Conservation (phyloP, 306 rosid genomes). For the Mimosa bimucronata region DNA sequence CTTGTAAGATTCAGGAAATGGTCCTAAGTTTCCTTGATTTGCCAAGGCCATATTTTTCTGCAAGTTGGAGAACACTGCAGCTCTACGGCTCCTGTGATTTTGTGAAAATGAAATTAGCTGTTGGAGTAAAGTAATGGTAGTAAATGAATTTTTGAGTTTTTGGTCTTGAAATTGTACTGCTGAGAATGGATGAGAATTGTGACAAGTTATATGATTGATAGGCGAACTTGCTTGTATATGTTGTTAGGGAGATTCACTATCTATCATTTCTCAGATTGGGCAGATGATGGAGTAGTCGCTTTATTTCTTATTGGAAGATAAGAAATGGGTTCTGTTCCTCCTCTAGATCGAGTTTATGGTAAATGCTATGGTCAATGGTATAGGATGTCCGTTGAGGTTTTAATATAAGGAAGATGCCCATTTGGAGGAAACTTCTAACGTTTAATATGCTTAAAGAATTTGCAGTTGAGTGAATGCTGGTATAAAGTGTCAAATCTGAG, state of each 20-base stretch:
- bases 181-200: slow-evolving; percentile 4
- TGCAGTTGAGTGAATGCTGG: neutral
- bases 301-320: too few species aligned
- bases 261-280: neutral
- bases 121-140: neutral
- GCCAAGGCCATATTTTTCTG: neutral
- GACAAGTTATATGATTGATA: neutral
- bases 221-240: slow-evolving; percentile 5
- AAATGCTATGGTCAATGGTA: neutral
- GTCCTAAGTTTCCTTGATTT: slow-evolving; percentile 2
- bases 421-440: neutral
- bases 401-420: neutral
- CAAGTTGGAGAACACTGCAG: slow-evolving; percentile 21
- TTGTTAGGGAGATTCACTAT: slow-evolving; percentile 8
- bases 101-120: neutral
- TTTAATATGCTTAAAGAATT: neutral
- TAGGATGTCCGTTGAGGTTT: slow-evolving; percentile 5
- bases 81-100: slow-evolving; percentile 1
- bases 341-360: neutral
- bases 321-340: too few species aligned
- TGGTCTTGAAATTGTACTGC: neutral
- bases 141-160: neutral
- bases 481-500: slow-evolving; percentile 1
- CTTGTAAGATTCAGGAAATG: slow-evolving; percentile 6
- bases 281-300: too few species aligned